Evolutionary conservation across 1,284 basidiomycete species (phyloP).

Genomic region (Pyrrhoderma lamaoense): DNA sequence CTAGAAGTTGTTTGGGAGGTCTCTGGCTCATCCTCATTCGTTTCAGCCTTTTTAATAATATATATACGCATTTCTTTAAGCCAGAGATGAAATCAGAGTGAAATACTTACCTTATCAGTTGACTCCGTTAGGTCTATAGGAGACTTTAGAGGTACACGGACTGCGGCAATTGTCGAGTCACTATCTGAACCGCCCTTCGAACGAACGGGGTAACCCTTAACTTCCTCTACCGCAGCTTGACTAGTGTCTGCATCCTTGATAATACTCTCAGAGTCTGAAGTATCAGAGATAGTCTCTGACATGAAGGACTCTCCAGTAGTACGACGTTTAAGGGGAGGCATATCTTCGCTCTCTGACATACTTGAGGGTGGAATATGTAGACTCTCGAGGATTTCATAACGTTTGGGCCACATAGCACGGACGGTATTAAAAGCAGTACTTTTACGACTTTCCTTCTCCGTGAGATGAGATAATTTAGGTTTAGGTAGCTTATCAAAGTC

Average conservation of each 20-base stretch:
- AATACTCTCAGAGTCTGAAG: conserved; percentile 39
- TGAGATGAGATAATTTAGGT: conserved; percentile 38
- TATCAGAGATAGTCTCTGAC: conserved; percentile 50
- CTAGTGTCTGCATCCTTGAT: neutral
- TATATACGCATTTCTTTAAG: conserved; percentile 15
- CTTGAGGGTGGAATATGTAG: conserved; percentile 52
- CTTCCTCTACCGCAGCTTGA: conserved; percentile 12
- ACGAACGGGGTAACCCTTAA: conserved; percentile 9
- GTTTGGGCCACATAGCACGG: conserved; percentile 60
- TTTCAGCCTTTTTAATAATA: no score
- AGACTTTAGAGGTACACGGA: conserved; percentile 25
- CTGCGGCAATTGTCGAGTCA: conserved; percentile 86
- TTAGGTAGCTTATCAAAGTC: conserved; percentile 76
- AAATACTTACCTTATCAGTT: no score
- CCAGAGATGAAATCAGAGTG: neutral
- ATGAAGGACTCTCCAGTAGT: conserved; percentile 51
- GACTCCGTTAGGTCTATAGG: no score
- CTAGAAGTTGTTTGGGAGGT: conserved; percentile 43
- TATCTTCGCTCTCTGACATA: conserved; percentile 76
- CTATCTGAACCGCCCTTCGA: conserved; percentile 60
- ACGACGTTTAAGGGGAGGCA: conserved; percentile 34
- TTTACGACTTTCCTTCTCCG: conserved; percentile 42
- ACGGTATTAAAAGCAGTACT: conserved; percentile 61
- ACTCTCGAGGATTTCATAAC: conserved; percentile 46
- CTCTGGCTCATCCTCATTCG: conserved; percentile 10